Conservation (phyloP, 306 rosid species). For the Fagus crenata region DNA sequence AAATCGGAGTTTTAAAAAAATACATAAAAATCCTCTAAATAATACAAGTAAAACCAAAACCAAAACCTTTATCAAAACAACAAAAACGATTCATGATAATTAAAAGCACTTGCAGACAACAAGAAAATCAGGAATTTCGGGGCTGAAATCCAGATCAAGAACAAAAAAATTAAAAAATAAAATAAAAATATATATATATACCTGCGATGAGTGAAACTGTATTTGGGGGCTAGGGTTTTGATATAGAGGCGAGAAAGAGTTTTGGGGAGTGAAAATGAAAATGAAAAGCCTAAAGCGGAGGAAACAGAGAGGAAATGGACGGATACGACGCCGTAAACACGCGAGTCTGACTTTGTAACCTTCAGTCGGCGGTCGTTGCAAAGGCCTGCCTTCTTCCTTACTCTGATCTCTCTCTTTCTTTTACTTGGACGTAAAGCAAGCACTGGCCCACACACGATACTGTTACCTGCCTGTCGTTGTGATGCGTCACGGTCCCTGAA, state of each 20-base stretch:
- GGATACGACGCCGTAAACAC: conserved; percentile 1
- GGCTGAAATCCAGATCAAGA: not conserved
- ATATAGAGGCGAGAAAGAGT: not conserved
- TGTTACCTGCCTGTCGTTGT: not conserved
- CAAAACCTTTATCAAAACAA: not conserved
- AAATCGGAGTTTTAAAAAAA: not conserved
- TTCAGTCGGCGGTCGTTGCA: conserved; percentile 19
- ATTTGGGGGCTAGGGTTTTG: not conserved
- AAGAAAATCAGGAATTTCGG: not conserved
- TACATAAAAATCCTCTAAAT: not conserved
- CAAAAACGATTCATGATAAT: not conserved
- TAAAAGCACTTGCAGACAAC: not conserved
- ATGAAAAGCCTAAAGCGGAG: conserved; percentile 11
- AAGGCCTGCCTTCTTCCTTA: not conserved
- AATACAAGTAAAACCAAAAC: not conserved
- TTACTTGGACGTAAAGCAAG: conserved; percentile 33
- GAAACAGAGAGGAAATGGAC: conserved; percentile 1
- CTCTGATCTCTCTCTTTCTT: not conserved
- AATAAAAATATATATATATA: not conserved
- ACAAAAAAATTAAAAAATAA: not conserved
- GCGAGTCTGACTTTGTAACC: conserved; percentile 8
- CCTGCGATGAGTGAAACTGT: conserved; percentile 12
- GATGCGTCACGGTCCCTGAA: too few species aligned
- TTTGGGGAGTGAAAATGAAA: not conserved
- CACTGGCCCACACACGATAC: conserved; percentile 14